Percentiles rank a stretch among this genome's conserved stretches.
phyloP scores from a whole-genome alignment of 495 filamentous ascomycete species.

The Filosporella fistucella region DNA sequence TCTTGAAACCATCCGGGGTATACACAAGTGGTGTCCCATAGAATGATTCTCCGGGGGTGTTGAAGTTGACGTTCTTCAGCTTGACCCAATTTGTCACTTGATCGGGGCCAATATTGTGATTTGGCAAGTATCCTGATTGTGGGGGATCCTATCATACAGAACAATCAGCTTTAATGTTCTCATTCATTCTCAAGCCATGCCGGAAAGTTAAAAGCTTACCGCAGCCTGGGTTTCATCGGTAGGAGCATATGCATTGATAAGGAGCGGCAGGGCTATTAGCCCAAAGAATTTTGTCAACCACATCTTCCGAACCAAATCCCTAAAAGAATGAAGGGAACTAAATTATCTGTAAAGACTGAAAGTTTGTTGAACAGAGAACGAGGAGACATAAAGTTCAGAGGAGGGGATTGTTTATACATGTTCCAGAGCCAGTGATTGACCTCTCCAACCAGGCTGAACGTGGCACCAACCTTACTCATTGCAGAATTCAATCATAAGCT shows the following conservation, averaged over 20 bases:
- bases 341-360: background rate
- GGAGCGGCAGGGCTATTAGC: background rate
- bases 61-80: background rate
- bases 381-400: no score
- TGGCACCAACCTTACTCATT: no score
- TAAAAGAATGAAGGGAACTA: background rate
- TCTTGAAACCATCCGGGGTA: slow-evolving; percentile 23
- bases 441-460: no score
- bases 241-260: background rate
- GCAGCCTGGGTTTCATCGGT: slow-evolving; percentile 1
- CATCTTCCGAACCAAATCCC: background rate
- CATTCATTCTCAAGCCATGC: background rate
- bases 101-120: slow-evolving; percentile 15
- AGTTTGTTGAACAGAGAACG: no score
- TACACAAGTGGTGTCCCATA: slow-evolving; percentile 35
- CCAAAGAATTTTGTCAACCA: background rate
- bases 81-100: background rate
- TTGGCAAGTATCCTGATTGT: slow-evolving; percentile 17
- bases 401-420: background rate
- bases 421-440: no score
- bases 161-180: background rate
- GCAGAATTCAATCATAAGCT: no score
- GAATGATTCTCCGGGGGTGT: slow-evolving; percentile 13
- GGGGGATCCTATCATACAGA: slow-evolving; percentile 7
- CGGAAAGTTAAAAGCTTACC: background rate